phyloP scores from a whole-genome alignment of 768 basidiomycete genomes.

The Pholiota molesta region DNA sequence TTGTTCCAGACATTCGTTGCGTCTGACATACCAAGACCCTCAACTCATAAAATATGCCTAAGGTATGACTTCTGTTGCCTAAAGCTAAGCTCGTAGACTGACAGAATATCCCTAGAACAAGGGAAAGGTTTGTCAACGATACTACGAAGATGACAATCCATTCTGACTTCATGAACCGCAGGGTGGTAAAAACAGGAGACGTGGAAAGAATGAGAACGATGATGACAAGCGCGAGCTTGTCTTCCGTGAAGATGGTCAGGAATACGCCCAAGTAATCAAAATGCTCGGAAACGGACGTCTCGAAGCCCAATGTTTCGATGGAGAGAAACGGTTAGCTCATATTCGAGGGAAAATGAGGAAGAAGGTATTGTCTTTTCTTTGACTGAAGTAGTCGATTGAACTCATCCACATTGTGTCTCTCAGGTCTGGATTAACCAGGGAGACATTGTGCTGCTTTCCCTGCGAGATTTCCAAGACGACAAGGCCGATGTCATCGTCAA shows the following conservation, averaged over 20 bases:
- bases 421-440: conserved; percentile 99
- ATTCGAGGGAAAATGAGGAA: conserved; percentile 99
- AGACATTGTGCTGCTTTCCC: conserved; percentile 91
- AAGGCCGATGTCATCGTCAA: conserved; percentile 99
- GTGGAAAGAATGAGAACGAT: conserved; percentile 99
- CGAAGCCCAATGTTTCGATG: conserved; percentile 97
- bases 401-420: conserved; percentile 8
- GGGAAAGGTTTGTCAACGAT: conserved; percentile 11
- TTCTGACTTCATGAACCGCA: conserved; percentile 32
- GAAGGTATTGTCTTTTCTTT: conserved; percentile 64
- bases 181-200: conserved; percentile 99
- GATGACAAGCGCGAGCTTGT: conserved; percentile 98
- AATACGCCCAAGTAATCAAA: conserved; percentile 97
- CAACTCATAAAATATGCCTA: conserved; percentile 7
- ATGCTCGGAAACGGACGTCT: conserved; percentile 98
- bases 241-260: conserved; percentile 98
- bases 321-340: conserved; percentile 96
- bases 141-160: neutral
- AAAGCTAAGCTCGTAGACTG: neutral
- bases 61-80: neutral
- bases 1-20: neutral
- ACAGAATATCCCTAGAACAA: conserved; percentile 8
- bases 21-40: neutral
- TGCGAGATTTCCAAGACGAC: conserved; percentile 99
- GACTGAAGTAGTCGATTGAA: neutral